phyloP scores from a whole-genome alignment of 768 basidiomycete genomes.

The Mycena albidolilacea region DNA sequence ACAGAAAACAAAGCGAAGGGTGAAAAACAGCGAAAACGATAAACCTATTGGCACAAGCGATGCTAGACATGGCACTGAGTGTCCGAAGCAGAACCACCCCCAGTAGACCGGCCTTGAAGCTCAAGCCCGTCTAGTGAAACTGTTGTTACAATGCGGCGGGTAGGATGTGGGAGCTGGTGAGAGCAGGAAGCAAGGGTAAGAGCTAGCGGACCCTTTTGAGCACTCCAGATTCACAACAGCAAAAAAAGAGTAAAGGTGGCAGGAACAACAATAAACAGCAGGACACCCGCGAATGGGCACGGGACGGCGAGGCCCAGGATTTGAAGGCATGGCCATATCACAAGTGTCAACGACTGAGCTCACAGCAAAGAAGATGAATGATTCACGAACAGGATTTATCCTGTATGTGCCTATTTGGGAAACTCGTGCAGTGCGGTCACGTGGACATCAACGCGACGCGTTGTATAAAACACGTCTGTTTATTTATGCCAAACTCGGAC shows the following conservation, averaged over 20 bases:
- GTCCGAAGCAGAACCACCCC: slow-evolving; percentile 42
- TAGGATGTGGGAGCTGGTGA: slow-evolving; percentile 50
- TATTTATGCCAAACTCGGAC: too few species aligned
- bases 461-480: too few species aligned
- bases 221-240: slow-evolving; percentile 55
- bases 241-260: slow-evolving; percentile 52
- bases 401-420: too few species aligned
- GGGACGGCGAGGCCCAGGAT: too few species aligned
- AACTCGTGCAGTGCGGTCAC: too few species aligned
- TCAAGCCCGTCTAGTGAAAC: slow-evolving; percentile 81
- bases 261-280: too few species aligned
- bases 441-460: too few species aligned
- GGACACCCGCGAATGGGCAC: too few species aligned
- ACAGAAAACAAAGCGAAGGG: slow-evolving; percentile 68
- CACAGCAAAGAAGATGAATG: not conserved
- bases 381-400: not conserved
- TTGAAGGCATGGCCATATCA: too few species aligned
- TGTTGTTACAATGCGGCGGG: slow-evolving; percentile 86
- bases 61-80: slow-evolving; percentile 56
- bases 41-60: slow-evolving; percentile 79
- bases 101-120: slow-evolving; percentile 71
- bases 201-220: slow-evolving; percentile 60
- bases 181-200: slow-evolving; percentile 39
- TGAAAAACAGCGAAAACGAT: slow-evolving; percentile 64
- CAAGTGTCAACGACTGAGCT: too few species aligned